Percentiles rank a stretch among this genome's conserved stretches.
Evolutionary conservation across 2,329 filamentous ascomycete species (phyloP).

Genomic region (Curvularia eragrostidis): DNA sequence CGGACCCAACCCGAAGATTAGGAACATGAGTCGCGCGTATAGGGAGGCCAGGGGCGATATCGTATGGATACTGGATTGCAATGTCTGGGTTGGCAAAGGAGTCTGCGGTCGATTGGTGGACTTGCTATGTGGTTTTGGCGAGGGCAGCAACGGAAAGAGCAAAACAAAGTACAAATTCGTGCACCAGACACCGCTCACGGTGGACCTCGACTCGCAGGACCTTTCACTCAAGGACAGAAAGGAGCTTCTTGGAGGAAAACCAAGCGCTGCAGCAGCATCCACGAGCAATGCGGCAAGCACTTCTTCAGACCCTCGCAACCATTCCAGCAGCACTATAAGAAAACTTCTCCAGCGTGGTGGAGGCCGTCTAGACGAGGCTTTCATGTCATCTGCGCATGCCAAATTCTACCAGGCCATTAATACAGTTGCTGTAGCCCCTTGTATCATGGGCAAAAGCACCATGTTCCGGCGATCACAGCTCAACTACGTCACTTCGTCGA

Average conservation of each 20-base stretch:
- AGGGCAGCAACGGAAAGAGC: slow-evolving; percentile 24
- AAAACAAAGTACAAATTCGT: slow-evolving; percentile 79
- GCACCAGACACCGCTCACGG: slow-evolving; percentile 87
- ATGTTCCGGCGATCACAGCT: slow-evolving; percentile 97
- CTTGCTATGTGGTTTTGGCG: slow-evolving; percentile 74
- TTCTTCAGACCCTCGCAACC: slow-evolving; percentile 33
- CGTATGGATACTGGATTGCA: slow-evolving; percentile 95
- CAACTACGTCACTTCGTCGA: slow-evolving; percentile 70
- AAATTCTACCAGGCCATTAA: slow-evolving; percentile 99
- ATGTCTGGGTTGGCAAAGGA: slow-evolving; percentile 85
- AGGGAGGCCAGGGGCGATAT: slow-evolving; percentile 84
- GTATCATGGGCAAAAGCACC: slow-evolving; percentile 95
- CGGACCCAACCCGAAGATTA: slow-evolving; percentile 97
- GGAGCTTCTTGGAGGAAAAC: slow-evolving; percentile 36
- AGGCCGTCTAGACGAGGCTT: slow-evolving; percentile 89
- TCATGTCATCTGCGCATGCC: slow-evolving; percentile 90
- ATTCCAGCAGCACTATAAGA: slow-evolving; percentile 30
- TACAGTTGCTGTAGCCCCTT: slow-evolving; percentile 86
- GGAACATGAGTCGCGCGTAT: slow-evolving; percentile 94
- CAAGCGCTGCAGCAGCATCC: slow-evolving; percentile 24
- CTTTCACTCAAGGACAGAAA: slow-evolving; percentile 42
- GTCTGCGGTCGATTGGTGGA: slow-evolving; percentile 90
- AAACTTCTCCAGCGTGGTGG: slow-evolving; percentile 62
- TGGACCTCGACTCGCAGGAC: slow-evolving; percentile 65
- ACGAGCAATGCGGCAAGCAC: slow-evolving; percentile 38